These are phyloP conservation scores for Acanthamoeba triangularis DNA, from an alignment of 208 protist species.

Conservation along the genomic window DNA sequence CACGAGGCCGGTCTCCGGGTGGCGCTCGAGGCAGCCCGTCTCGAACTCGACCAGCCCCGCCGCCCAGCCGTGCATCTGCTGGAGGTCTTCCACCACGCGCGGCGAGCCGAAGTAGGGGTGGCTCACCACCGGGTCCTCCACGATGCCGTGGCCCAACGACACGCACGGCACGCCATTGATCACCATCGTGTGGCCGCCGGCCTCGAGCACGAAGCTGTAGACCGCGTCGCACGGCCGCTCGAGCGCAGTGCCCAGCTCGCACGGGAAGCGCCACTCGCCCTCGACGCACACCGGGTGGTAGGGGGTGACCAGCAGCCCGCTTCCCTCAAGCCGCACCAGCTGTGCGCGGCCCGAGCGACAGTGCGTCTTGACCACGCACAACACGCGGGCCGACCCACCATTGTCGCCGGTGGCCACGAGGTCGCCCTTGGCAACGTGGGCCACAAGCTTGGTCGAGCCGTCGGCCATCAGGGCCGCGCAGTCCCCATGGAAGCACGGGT, in stretches of 20 bases:
- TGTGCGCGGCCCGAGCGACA: not conserved
- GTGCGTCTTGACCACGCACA: constrained; percentile 85
- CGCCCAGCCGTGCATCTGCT: constrained; percentile 37
- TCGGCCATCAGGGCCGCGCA: constrained; percentile 76
- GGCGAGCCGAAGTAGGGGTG: constrained; percentile 79
- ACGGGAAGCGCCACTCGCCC: constrained; percentile 81
- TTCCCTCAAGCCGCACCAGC: constrained; percentile 72
- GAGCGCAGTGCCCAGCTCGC: constrained; percentile 1
- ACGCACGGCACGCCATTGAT: constrained; percentile 78
- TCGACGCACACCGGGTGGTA: constrained; percentile 84
- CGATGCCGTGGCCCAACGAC: constrained; percentile 77
- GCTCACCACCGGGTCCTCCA: not conserved
- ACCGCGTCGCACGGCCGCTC: constrained; percentile 74
- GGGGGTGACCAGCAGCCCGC: constrained; percentile 86
- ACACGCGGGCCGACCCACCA: not conserved
- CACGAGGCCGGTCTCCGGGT: constrained; percentile 28
- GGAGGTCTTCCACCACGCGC: constrained; percentile 77
- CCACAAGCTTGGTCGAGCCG: constrained; percentile 55
- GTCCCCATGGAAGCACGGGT: constrained; percentile 82
- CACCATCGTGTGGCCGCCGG: constrained; percentile 41
- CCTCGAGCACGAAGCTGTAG: constrained; percentile 84
- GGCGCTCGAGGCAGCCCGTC: not conserved
- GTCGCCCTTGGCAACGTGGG: constrained; percentile 81
- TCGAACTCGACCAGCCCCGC: constrained; percentile 50
- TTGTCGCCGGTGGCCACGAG: not conserved